Base-by-base conservation (phyloP, 768 basidiomycete genomes). In the Trametes cinnabarina region DNA sequence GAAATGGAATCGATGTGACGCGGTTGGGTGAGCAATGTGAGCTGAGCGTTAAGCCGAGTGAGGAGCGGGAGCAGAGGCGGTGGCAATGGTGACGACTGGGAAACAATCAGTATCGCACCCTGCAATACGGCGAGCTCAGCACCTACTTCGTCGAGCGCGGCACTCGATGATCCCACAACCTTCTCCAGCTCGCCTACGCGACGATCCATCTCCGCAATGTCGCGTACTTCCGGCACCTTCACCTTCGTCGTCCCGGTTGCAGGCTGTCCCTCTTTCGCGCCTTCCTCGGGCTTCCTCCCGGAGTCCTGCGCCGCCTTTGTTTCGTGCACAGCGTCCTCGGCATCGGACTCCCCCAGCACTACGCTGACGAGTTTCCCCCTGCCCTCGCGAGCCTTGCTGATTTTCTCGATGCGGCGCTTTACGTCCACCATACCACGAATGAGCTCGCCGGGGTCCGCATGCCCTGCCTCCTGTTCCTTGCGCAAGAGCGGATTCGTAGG, bases 1-100 rank as follows among this genome's bases (percentile, higher is more conserved):
- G 95, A 95, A 61, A 98, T 90, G 11, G 93, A 90, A 72, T 99
- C 97, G 48, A 98, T 87, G 68, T 98, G 94, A 15, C 95, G 86
- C 0, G 97, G 96, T 74, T 98, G 94, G 0, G 96, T 92, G 44
- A 99, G 84, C 15, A 98, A 78, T 7, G 86, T 83, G 22, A 98
- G 76, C 69, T 97, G 94, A 20, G 85, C 84, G 67, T 92, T 93
- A 42, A 98, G 83, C 42, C 90, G 84, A 17, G 83, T 82, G 51
- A 98, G 79, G 47, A 91, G 82, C 0, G 92, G 87, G 3, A 97
- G 75, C n/a, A 98, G 77, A 3, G 92, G 90, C 5, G 87, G 80
- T 0, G 91, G 88, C 17, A 93, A 77, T 1, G 87, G 86, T 0
- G 88, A 82, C 1, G 81, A 76, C 90, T 92, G 60, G 10, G 41